Evolutionary conservation across 495 filamentous ascomycete species (phyloP).

Genomic region (Elasticomyces elasticus): DNA sequence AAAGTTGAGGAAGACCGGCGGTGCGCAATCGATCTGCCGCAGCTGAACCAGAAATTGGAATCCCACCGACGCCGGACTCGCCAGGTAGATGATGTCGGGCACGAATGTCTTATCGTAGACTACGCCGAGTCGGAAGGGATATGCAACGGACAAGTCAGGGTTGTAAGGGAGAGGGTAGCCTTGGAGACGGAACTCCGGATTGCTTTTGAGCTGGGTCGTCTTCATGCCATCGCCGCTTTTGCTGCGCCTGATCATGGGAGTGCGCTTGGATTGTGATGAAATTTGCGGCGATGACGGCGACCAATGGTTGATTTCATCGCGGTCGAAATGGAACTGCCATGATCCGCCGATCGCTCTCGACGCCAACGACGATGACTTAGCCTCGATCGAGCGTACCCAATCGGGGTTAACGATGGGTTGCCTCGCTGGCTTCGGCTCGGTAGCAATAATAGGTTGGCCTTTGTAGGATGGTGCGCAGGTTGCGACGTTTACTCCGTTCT

Average conservation of each 20-base stretch:
- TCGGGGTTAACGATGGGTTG: constrained; percentile 19
- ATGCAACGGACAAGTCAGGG: constrained; percentile 52
- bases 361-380: constrained; percentile 16
- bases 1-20: constrained; percentile 51
- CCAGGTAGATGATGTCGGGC: constrained; percentile 52
- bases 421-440: constrained; percentile 9
- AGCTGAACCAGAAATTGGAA: constrained; percentile 54
- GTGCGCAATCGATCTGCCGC: constrained; percentile 42
- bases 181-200: constrained; percentile 42
- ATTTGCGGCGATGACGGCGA: not conserved
- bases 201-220: constrained; percentile 7
- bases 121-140: constrained; percentile 48
- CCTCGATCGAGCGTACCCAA: constrained; percentile 15
- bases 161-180: constrained; percentile 57
- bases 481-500: constrained; percentile 45
- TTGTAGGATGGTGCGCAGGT: constrained; percentile 47
- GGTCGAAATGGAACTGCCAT: constrained; percentile 20
- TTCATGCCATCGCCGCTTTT: constrained; percentile 8
- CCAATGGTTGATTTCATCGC: constrained; percentile 1
- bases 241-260: constrained; percentile 7
- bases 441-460: constrained; percentile 18
- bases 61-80: constrained; percentile 53
- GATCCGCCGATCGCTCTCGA: constrained; percentile 19
- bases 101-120: constrained; percentile 44
- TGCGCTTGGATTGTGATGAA: not conserved